phyloP scores from a whole-genome alignment of 2,329 filamentous ascomycete genomes.

The Triangularia setosa region DNA sequence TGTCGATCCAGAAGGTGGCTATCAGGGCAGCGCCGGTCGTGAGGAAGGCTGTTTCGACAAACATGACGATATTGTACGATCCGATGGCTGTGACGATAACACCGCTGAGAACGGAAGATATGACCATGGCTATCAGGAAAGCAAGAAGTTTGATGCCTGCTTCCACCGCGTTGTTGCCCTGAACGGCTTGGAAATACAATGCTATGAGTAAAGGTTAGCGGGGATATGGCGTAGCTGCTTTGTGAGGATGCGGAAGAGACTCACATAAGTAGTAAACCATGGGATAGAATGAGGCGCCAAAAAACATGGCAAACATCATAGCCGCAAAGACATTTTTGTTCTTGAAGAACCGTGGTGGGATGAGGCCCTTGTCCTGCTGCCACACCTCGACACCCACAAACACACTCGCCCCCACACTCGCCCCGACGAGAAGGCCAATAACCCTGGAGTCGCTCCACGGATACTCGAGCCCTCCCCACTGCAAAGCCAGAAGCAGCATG shows the following conservation, averaged over 20 bases:
- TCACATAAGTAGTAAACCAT: background rate
- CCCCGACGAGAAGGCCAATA: conserved; percentile 35
- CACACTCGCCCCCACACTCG: conserved; percentile 29
- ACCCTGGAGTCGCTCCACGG: conserved; percentile 38
- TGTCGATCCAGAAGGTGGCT: conserved; percentile 38
- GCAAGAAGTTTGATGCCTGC: conserved; percentile 43
- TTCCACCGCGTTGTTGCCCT: conserved; percentile 37
- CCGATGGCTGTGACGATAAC: conserved; percentile 36
- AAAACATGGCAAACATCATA: background rate
- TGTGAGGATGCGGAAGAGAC: background rate
- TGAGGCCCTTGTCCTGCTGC: conserved; percentile 1
- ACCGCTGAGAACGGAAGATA: conserved; percentile 40
- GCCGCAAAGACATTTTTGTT: background rate
- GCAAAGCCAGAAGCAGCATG: conserved; percentile 36
- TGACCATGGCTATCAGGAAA: conserved; percentile 38
- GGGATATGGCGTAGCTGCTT: background rate
- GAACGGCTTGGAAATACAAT: conserved; percentile 49
- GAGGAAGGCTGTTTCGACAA: conserved; percentile 36
- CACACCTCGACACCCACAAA: conserved; percentile 8
- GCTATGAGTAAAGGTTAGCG: conserved; percentile 19
- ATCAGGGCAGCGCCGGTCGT: conserved; percentile 41
- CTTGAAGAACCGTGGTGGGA: background rate
- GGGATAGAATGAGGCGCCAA: background rate
- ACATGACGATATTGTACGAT: conserved; percentile 44
- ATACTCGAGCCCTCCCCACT: conserved; percentile 31